Percentiles rank a stretch among this genome's conserved stretches.
These are phyloP conservation scores for Ogataea kodamae DNA, from an alignment of 805 yeast genomes.

Conservation along the genomic window DNA sequence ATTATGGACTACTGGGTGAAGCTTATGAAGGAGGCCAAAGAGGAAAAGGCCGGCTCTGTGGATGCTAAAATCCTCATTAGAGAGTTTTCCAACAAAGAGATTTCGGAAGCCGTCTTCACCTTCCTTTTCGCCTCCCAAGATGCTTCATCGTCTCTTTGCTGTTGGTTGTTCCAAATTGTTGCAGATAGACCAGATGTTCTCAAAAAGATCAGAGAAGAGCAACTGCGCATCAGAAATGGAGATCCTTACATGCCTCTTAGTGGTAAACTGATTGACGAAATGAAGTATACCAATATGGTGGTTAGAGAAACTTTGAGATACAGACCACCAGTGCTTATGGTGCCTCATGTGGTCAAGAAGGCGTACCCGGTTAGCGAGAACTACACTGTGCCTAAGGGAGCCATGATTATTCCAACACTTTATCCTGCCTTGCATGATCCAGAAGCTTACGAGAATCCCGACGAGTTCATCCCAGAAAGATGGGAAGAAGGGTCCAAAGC, in stretches of 20 bases:
- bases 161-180: slow-evolving; percentile 96
- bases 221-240: slow-evolving; percentile 73
- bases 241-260: slow-evolving; percentile 62
- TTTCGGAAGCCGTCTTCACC: slow-evolving; percentile 94
- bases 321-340: slow-evolving; percentile 98
- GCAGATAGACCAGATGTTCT: slow-evolving; percentile 94
- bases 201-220: slow-evolving; percentile 87
- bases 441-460: slow-evolving; percentile 93
- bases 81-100: slow-evolving; percentile 85
- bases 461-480: slow-evolving; percentile 91
- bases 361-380: slow-evolving; percentile 76
- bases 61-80: slow-evolving; percentile 63
- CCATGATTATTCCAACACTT: slow-evolving; percentile 94
- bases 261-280: slow-evolving; percentile 73
- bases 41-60: slow-evolving; percentile 39
- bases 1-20: slow-evolving; percentile 95
- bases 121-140: slow-evolving; percentile 97
- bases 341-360: slow-evolving; percentile 90
- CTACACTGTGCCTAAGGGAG: slow-evolving; percentile 93
- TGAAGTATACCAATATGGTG: slow-evolving; percentile 86
- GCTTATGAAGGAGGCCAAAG: slow-evolving; percentile 73
- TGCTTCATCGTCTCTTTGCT: slow-evolving; percentile 94
- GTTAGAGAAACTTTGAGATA: slow-evolving; percentile 90
- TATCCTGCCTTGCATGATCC: slow-evolving; percentile 98
- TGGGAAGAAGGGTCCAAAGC: slow-evolving; percentile 82